These are phyloP conservation scores for Aspergillus sp. DNA, from an alignment of 2,329 filamentous ascomycete genomes.

Conservation along the genomic window DNA sequence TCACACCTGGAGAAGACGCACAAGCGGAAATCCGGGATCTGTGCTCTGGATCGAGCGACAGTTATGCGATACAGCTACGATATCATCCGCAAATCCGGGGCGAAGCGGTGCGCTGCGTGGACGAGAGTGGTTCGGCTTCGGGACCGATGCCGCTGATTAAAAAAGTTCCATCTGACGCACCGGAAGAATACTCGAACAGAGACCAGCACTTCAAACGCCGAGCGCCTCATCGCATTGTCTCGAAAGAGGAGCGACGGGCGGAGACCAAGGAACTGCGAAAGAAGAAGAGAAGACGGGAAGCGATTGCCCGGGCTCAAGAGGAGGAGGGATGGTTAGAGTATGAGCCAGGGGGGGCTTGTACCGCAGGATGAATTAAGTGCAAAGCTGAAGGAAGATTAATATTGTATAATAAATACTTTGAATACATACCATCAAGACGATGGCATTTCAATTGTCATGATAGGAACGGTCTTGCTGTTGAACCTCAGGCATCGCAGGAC, in stretches of 20 bases:
- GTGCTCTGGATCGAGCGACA: constrained; percentile 24
- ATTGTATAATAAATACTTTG: too few species aligned
- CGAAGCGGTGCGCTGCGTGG: neutral
- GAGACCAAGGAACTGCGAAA: constrained; percentile 17
- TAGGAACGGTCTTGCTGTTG: too few species aligned
- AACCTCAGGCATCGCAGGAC: too few species aligned
- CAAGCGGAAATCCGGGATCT: constrained; percentile 22
- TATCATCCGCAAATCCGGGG: constrained; percentile 23
- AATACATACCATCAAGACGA: too few species aligned
- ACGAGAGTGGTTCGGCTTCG: neutral
- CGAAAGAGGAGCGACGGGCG: constrained; percentile 9
- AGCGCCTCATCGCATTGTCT: constrained; percentile 4
- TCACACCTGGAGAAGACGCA: constrained; percentile 17
- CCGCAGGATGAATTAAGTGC: constrained; percentile 3
- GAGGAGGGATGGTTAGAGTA: constrained; percentile 19
- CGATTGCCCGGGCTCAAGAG: constrained; percentile 12
- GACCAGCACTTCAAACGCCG: neutral
- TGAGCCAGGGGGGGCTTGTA: constrained; percentile 11
- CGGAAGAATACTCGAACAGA: constrained; percentile 3
- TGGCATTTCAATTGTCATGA: too few species aligned
- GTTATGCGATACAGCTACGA: constrained; percentile 25
- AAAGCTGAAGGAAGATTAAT: too few species aligned
- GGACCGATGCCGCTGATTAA: too few species aligned
- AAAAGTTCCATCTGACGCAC: neutral
- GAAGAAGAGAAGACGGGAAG: constrained; percentile 12